Percentiles rank a stretch among this genome's conserved stretches.
Conservation (phyloP, 768 basidiomycete genomes). For the Mycena epipterygia region DNA sequence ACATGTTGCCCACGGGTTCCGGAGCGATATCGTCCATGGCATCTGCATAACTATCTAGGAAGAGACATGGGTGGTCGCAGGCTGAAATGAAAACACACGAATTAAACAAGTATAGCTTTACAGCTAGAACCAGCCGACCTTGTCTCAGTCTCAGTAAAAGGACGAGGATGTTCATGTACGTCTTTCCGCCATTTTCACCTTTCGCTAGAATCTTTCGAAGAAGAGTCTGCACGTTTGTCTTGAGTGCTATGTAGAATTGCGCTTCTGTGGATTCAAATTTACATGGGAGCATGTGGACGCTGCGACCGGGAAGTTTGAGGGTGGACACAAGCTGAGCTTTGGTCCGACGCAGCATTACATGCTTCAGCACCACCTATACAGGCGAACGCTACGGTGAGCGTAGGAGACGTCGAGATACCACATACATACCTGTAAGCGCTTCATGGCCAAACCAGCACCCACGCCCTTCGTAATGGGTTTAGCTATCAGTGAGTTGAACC, state of each 20-base stretch:
- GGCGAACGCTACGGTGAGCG: too few species aligned
- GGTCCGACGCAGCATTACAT: conserved; percentile 90
- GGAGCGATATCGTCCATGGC: conserved; percentile 85
- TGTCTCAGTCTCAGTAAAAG: conserved; percentile 89
- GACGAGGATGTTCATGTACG: conserved; percentile 78
- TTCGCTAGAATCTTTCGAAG: conserved; percentile 76
- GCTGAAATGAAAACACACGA: conserved; percentile 58
- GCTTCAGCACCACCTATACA: conserved; percentile 73
- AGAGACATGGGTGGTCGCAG: conserved; percentile 89
- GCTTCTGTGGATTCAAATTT: conserved; percentile 82
- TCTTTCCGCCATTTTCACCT: conserved; percentile 49
- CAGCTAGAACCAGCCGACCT: conserved; percentile 62
- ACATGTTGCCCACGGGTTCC: conserved; percentile 55
- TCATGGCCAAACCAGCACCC: conserved; percentile 77
- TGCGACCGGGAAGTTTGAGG: conserved; percentile 82
- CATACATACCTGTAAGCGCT: conserved; percentile 71
- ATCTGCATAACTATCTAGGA: conserved; percentile 77
- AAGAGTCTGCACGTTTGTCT: conserved; percentile 71
- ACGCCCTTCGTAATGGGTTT: conserved; percentile 81
- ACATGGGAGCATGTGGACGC: conserved; percentile 79
- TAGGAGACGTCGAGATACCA: background rate
- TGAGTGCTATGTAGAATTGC: conserved; percentile 82
- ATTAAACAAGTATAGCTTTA: background rate
- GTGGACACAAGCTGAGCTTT: conserved; percentile 81
- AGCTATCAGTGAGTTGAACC: conserved; percentile 83